Evolutionary conservation across 2,329 filamentous ascomycete genomes (phyloP).

Genomic region (Rhynchosporium agropyri): DNA sequence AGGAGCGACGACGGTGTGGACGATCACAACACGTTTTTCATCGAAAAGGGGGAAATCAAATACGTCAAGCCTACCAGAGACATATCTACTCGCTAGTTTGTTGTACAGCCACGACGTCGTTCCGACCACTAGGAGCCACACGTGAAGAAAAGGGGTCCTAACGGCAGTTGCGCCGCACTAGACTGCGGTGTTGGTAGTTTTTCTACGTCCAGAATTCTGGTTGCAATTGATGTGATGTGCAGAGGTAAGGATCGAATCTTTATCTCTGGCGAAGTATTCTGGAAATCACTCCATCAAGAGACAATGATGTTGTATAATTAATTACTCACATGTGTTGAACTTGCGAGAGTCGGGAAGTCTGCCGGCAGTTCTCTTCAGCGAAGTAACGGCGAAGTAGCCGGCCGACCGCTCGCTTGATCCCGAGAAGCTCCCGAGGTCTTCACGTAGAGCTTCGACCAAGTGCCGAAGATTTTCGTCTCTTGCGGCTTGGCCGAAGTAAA

Average conservation of each 20-base stretch:
- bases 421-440: too few species aligned
- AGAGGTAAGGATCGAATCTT: not conserved
- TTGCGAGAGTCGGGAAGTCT: not conserved
- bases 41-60: not conserved
- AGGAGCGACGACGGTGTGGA: not conserved
- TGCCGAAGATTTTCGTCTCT: too few species aligned
- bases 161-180: not conserved
- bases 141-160: not conserved
- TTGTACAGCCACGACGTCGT: not conserved
- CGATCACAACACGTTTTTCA: constrained; percentile 3
- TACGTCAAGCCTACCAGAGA: not conserved
- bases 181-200: not conserved
- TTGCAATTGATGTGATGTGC: not conserved
- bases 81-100: not conserved
- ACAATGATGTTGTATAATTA: not conserved
- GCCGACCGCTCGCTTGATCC: too few species aligned
- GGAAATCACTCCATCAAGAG: not conserved
- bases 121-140: not conserved
- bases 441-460: too few species aligned
- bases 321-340: not conserved
- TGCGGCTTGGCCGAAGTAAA: too few species aligned
- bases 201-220: not conserved
- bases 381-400: too few species aligned
- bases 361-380: too few species aligned
- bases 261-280: not conserved